Evolutionary conservation across 352 stramenopile species (phyloP).

Genomic region (Halophytophthora polymorphica): DNA sequence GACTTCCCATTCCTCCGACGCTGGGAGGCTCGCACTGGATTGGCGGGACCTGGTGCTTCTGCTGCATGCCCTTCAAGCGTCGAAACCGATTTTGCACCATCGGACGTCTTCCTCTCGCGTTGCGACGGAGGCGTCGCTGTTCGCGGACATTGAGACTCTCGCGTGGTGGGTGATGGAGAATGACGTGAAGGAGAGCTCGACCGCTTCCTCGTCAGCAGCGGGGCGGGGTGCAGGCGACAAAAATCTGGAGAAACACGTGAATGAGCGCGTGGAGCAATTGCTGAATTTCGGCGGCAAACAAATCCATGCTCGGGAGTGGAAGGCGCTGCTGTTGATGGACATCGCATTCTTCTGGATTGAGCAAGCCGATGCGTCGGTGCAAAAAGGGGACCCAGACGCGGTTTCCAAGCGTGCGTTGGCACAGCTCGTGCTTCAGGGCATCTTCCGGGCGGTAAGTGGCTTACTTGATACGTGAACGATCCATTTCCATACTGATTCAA

Average conservation of each 20-base stretch:
- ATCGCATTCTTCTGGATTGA: conserved; percentile 65
- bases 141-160: conserved; percentile 43
- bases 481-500: no score
- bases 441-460: conserved; percentile 36
- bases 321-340: conserved; percentile 73
- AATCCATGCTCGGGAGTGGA: conserved; percentile 69
- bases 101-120: conserved; percentile 49
- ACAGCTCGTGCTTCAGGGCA: conserved; percentile 26
- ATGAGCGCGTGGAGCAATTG: conserved; percentile 34
- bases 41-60: conserved; percentile 66
- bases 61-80: conserved; percentile 71
- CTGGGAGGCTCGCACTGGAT: conserved; percentile 25
- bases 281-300: conserved; percentile 68
- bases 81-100: conserved; percentile 77
- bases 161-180: conserved; percentile 32
- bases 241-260: conserved; percentile 26
- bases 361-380: conserved; percentile 3
- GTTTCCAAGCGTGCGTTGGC: conserved; percentile 18
- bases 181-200: conserved; percentile 15
- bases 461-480: background rate
- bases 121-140: conserved; percentile 44
- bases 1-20: conserved; percentile 2
- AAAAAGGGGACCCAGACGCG: background rate
- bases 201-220: background rate
- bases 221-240: conserved; percentile 1